Base-by-base conservation (phyloP, 805 yeast genomes). In the Suhomyces tanzawaensis region DNA sequence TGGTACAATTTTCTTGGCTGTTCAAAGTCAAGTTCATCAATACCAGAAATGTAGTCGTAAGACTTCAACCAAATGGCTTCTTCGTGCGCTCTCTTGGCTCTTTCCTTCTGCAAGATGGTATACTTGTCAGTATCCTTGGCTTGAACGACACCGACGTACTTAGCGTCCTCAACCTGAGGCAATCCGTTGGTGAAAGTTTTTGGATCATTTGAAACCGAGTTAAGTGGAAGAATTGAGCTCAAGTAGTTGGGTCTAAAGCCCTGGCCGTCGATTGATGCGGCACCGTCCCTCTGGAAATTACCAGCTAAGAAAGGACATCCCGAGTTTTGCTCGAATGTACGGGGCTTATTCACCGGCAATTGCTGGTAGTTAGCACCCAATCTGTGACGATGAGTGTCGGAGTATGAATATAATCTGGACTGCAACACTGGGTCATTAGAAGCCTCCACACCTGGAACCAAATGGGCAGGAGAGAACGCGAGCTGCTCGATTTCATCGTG, bases 401-500 rank as follows among this genome's bases (percentile, higher is more conserved):
- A 81, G 66, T 85, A 85, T 1, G 91, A 82, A 62, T 82, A 85
- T 53, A 85, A 69, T 66, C 95, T 77, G 8, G 89, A 77, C 61
- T 85, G 93, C 55, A 85, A 71, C 24, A 85, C 91, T 3, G 95
- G 95, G 57, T 85, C 95, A 41, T 86, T 86, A 25, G 87, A 79
- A 13, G 91, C 76, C 62, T 84, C 89, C 69, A 82, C 80, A 52
- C 85, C 85, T 32, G 93, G 93, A 24, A 85, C 84, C n/a, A 87
- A 77, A 62, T 84, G 86, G 12, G 89, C 79, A 44, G 95, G 95
- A 3, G 90, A 79, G 61, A 85, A 85, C 1, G 95, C 95, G 45
- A 82, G 85, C 59, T 85, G 93, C 62, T 85, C 95, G 40, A 84
- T 76, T 60, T 85, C 95, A 34, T 95, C 95, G 60, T 86, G 87